phyloP scores from a whole-genome alignment of 345 rosid species.

The Eucalyptus dawsonii region DNA sequence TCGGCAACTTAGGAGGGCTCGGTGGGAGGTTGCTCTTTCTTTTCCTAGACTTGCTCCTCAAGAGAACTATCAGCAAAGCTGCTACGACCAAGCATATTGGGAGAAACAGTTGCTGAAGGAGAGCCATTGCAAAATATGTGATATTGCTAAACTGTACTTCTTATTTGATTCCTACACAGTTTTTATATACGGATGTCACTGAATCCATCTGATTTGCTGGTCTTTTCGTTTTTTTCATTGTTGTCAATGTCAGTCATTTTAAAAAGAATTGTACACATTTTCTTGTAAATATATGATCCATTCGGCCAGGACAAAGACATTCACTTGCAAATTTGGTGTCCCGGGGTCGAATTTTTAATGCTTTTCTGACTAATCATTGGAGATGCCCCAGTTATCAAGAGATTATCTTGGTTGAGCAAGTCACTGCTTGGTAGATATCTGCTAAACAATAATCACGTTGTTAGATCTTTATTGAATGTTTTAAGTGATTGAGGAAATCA shows the following conservation, averaged over 20 bases:
- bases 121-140: not conserved
- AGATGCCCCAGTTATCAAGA: not conserved
- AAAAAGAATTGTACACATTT: not conserved
- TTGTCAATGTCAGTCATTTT: not conserved
- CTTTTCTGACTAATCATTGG: not conserved
- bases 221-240: not conserved
- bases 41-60: not conserved
- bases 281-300: not conserved
- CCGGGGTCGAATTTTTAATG: not conserved
- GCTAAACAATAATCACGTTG: too few relatives aligned
- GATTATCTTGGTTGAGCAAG: too few relatives aligned
- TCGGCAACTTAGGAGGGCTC: conserved; percentile 29
- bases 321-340: too few relatives aligned
- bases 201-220: not conserved
- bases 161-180: not conserved
- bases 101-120: not conserved
- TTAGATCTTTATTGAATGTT: too few relatives aligned
- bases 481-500: too few relatives aligned
- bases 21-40: conserved; percentile 25
- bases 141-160: not conserved
- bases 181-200: not conserved
- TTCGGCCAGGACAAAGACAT: not conserved
- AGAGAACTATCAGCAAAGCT: not conserved
- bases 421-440: too few relatives aligned
- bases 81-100: not conserved